Base-by-base conservation (phyloP, 306 rosid genomes). In the Lathyrus aphaca region DNA sequence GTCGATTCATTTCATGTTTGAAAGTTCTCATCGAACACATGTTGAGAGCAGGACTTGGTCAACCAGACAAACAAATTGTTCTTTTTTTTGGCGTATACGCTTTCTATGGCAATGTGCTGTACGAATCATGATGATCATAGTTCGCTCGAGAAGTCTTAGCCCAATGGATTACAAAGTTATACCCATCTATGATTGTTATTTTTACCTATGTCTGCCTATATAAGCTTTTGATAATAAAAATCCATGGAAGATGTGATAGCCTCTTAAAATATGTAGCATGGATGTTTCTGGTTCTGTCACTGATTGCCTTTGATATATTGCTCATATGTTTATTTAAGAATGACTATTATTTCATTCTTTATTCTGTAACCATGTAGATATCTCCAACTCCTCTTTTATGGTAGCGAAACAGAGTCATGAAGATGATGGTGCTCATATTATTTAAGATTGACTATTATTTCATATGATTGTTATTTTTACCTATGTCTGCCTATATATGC, bases 331-430 rank as follows among this genome's bases (percentile, higher is more conserved):
- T 66, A 27, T 71, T 39, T 49, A 13, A 30, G 12, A 62, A 53
- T 46, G 69, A 23, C 25, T 23, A 23, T 23, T 23, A 23, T 55
- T 49, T 59, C 19, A 23, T 19, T 61, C 29, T 69, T 16, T 48
- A 12, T 59, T 70, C 19, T 21, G 12, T 63, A 40, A 50, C 43
- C 29, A 58, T 69, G 56, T 49, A 92, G 96, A 84, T 71, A 73
- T 94, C 73, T 83, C 97, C 56, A 88, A 83, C 81, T 79, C 86
- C 60, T 73, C 88, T 32, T 77, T 76, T 84, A 69, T 81, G 42
- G 76, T 79, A 39, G 82, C 53, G 3, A 85, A 79, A 64, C 76
- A 79, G 72, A 75, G 81, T 71, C 64, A 55, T 71, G 77, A 64
- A 48, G 82, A 81, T 70, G 84, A 75, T 78, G 86, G 69, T 58